Percentiles rank a stretch among this genome's conserved stretches.
Conservation (phyloP, 495 filamentous ascomycete species). For the Lophiotrema nucula region DNA sequence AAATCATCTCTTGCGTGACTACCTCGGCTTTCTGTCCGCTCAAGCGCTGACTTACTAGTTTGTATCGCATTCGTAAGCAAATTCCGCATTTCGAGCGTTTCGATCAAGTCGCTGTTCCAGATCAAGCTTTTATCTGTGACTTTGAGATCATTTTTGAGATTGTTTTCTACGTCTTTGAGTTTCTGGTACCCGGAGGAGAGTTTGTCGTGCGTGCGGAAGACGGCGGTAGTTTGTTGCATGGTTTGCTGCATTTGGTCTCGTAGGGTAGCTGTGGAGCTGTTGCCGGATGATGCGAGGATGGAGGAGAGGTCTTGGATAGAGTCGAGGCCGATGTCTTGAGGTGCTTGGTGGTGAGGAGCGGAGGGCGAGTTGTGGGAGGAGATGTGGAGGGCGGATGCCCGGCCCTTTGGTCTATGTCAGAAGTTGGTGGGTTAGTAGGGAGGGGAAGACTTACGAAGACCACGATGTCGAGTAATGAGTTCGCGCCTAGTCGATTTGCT, state of each 20-base stretch:
- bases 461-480: conserved; percentile 94
- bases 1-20: conserved; percentile 95
- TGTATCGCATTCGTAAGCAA: conserved; percentile 93
- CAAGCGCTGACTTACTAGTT: conserved; percentile 81
- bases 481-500: conserved; percentile 94
- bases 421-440: neutral
- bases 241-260: conserved; percentile 91
- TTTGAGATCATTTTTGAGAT: conserved; percentile 49
- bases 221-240: conserved; percentile 95
- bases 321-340: conserved; percentile 79
- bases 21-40: conserved; percentile 91
- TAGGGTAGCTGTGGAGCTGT: conserved; percentile 81
- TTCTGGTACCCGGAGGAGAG: conserved; percentile 79
- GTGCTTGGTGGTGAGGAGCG: conserved; percentile 67
- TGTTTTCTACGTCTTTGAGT: conserved; percentile 75
- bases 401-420: conserved; percentile 46
- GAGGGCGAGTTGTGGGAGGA: conserved; percentile 83
- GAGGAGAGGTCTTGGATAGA: conserved; percentile 82
- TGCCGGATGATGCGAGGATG: conserved; percentile 74
- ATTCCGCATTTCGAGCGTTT: conserved; percentile 92
- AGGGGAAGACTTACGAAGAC: conserved; percentile 63
- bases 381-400: conserved; percentile 93
- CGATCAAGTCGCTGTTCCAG: conserved; percentile 97
- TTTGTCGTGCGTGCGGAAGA: conserved; percentile 92
- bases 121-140: conserved; percentile 75